phyloP scores from a whole-genome alignment of 1,139 yeast genomes.

The Waltiozyma sp. region DNA sequence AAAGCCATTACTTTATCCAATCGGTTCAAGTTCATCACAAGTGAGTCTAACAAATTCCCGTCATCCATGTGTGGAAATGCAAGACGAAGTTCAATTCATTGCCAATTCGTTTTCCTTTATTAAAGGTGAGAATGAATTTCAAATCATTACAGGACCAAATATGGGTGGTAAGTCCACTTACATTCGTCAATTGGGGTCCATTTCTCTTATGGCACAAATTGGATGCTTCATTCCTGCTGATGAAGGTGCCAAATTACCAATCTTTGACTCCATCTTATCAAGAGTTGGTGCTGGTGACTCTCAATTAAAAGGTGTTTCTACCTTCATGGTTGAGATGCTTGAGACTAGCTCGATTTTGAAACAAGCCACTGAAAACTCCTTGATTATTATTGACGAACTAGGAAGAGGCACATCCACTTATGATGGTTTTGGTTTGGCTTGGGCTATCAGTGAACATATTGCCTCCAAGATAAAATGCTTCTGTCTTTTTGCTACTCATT shows the following conservation, averaged over 20 bases:
- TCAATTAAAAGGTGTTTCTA: slow-evolving; percentile 89
- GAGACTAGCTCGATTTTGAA: slow-evolving; percentile 89
- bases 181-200: slow-evolving; percentile 84
- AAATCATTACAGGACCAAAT: slow-evolving; percentile 91
- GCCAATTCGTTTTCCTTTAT: slow-evolving; percentile 67
- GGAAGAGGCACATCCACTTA: slow-evolving; percentile 97
- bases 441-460: slow-evolving; percentile 88
- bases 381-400: slow-evolving; percentile 86
- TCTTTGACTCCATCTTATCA: slow-evolving; percentile 86
- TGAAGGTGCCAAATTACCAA: slow-evolving; percentile 54
- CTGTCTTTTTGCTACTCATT: slow-evolving; percentile 90
- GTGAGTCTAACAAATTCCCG: slow-evolving; percentile 61
- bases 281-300: slow-evolving; percentile 99
- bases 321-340: slow-evolving; percentile 97
- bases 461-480: slow-evolving; percentile 63
- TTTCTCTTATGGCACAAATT: slow-evolving; percentile 80
- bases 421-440: slow-evolving; percentile 96
- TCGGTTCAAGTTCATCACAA: slow-evolving; percentile 36
- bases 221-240: slow-evolving; percentile 85
- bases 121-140: slow-evolving; percentile 48
- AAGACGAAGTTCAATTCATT: slow-evolving; percentile 78
- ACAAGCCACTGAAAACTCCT: slow-evolving; percentile 72
- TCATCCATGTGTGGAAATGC: slow-evolving; percentile 90
- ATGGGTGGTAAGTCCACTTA: slow-evolving; percentile 98
- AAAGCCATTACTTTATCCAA: slow-evolving; percentile 54